These are phyloP conservation scores for Pythium vanterpoolii DNA, from an alignment of 352 stramenopile genomes.

Conservation along the genomic window DNA sequence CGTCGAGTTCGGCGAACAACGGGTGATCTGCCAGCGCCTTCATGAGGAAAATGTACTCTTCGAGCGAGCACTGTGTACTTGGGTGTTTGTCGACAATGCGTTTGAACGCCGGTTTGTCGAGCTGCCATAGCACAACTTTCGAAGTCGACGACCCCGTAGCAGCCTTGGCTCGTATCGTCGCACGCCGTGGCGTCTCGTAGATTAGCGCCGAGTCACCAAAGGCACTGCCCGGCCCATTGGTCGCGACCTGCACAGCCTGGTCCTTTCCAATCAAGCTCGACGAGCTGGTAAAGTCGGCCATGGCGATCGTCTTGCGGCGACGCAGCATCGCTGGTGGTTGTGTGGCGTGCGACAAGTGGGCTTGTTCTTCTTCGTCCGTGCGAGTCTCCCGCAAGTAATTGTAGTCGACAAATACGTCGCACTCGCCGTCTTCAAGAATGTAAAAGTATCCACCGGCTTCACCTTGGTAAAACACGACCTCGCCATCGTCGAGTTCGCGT, in stretches of 20 bases:
- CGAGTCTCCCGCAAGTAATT: conserved; percentile 53
- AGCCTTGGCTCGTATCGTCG: conserved; percentile 48
- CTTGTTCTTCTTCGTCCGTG: conserved; percentile 21
- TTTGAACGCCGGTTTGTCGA: conserved; percentile 69
- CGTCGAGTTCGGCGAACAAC: conserved; percentile 70
- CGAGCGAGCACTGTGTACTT: conserved; percentile 71
- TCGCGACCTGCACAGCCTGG: conserved; percentile 72
- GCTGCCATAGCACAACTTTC: conserved; percentile 64
- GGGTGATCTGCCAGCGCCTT: conserved; percentile 64
- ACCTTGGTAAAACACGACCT: conserved; percentile 87
- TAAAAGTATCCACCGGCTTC: conserved; percentile 74
- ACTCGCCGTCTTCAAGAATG: conserved; percentile 74
- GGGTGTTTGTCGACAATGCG: conserved; percentile 56
- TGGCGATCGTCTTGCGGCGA: conserved; percentile 64
- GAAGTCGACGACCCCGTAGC: conserved; percentile 9
- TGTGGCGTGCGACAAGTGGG: conserved; percentile 4
- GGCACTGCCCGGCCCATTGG: conserved; percentile 69
- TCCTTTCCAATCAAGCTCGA: conserved; percentile 56
- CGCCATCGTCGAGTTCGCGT: conserved; percentile 44
- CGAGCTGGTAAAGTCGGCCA: conserved; percentile 67
- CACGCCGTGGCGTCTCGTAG: conserved; percentile 79
- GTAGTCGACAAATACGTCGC: conserved; percentile 84
- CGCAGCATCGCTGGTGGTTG: conserved; percentile 27
- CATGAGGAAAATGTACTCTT: conserved; percentile 76
- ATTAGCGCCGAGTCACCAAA: conserved; percentile 85